Conservation (phyloP, 2,329 filamentous ascomycete species). For the Plectosphaerella cucumerina region DNA sequence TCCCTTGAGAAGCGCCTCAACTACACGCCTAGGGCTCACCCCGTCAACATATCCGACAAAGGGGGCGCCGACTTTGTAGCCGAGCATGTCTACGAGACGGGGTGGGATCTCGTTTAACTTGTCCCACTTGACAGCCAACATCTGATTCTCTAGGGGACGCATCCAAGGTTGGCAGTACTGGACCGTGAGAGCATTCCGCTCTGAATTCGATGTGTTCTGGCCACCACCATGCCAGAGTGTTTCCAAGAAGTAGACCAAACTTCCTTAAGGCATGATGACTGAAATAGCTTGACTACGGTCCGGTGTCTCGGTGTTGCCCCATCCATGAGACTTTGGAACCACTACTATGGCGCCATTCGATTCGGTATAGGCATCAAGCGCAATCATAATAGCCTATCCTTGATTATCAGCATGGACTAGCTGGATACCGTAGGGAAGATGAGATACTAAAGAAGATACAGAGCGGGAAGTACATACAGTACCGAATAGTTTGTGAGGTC, state of each 20-base stretch:
- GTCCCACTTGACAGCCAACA: constrained; percentile 25
- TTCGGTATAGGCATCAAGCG: constrained; percentile 25
- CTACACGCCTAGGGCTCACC: constrained; percentile 9
- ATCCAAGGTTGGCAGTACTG: constrained; percentile 37
- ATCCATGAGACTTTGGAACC: constrained; percentile 28
- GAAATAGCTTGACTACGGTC: constrained; percentile 23
- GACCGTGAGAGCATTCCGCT: constrained; percentile 29
- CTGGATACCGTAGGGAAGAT: neutral
- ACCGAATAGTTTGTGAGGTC: constrained; percentile 27
- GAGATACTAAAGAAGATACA: neutral
- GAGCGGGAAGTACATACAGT: constrained; percentile 14
- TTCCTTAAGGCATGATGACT: constrained; percentile 28
- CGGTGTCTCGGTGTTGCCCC: constrained; percentile 19
- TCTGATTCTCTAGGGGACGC: constrained; percentile 30
- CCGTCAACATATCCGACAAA: constrained; percentile 18
- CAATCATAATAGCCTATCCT: constrained; percentile 20
- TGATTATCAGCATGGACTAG: neutral
- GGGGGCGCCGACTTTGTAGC: constrained; percentile 16
- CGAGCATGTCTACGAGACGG: constrained; percentile 18
- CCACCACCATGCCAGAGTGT: constrained; percentile 34
- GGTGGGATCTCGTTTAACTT: constrained; percentile 16
- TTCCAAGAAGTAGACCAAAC: constrained; percentile 27
- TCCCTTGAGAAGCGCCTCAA: neutral
- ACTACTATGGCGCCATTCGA: constrained; percentile 29
- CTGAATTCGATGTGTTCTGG: constrained; percentile 21